Evolutionary conservation across 331 rosid genomes (phyloP).

Genomic region (Phaseolus coccineus): DNA sequence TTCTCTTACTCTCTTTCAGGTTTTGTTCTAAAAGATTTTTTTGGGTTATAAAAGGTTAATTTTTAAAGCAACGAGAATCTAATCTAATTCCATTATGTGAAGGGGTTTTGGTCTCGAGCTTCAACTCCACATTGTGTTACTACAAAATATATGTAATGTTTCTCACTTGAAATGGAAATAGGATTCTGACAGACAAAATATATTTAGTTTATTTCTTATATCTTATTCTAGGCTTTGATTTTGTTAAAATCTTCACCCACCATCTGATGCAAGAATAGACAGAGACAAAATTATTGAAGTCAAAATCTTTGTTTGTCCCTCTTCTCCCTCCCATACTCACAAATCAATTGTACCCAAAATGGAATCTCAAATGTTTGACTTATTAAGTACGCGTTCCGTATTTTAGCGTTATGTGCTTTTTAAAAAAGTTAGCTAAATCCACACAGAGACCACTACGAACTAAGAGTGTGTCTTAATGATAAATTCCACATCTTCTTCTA

Average conservation of each 20-base stretch:
- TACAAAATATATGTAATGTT: no score
- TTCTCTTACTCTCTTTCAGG: background rate
- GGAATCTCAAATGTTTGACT: slow-evolving; percentile 37
- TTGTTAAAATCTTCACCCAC: slow-evolving; percentile 1
- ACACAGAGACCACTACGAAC: background rate
- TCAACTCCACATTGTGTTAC: no score
- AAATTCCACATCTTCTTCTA: background rate
- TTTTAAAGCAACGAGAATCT: background rate
- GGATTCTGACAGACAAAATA: background rate
- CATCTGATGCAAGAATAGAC: background rate
- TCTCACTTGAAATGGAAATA: background rate
- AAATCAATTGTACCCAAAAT: background rate
- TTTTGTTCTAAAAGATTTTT: background rate
- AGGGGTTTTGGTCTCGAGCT: no score
- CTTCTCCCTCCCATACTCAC: slow-evolving; percentile 15
- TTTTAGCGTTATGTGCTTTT: background rate
- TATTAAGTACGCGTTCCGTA: background rate
- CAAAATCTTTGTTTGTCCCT: slow-evolving; percentile 37
- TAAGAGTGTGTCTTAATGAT: background rate
- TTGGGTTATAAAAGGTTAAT: background rate
- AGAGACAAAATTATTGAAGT: slow-evolving; percentile 23
- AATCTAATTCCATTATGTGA: background rate
- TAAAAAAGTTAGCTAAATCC: background rate
- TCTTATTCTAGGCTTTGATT: slow-evolving; percentile 7
- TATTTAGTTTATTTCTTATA: background rate